These are phyloP conservation scores for Backusella tarrabulga DNA, from an alignment of 192 early-diverging fungal species.

Conservation along the genomic window DNA sequence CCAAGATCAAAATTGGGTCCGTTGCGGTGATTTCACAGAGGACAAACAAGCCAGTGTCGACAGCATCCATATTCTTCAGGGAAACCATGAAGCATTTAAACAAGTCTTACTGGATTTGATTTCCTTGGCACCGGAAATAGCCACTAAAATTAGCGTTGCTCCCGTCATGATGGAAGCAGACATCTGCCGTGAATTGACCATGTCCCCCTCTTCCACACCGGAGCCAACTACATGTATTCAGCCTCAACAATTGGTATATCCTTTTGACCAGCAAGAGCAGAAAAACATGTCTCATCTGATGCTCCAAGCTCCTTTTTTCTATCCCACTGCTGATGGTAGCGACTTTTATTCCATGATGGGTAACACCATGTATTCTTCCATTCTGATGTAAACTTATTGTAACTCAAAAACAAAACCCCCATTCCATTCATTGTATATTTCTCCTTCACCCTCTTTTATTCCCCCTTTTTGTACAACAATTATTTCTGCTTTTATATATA, in stretches of 20 bases:
- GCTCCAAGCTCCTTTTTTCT: conserved; percentile 27
- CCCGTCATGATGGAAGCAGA: conserved; percentile 14
- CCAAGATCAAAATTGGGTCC: conserved; percentile 46
- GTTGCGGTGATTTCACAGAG: conserved; percentile 62
- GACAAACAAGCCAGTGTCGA: conserved; percentile 53
- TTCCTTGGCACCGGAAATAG: conserved; percentile 14
- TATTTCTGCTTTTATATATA: not conserved
- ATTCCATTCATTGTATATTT: conserved; percentile 7
- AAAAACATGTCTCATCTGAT: conserved; percentile 11
- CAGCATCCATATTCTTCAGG: conserved; percentile 47
- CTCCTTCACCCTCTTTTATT: not conserved
- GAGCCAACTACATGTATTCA: conserved; percentile 7
- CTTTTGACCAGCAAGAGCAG: not conserved
- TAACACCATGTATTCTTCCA: not conserved
- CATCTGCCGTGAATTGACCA: conserved; percentile 24
- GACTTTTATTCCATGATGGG: conserved; percentile 7
- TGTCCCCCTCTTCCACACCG: conserved; percentile 35
- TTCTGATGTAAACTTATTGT: not conserved
- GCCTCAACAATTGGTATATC: not conserved
- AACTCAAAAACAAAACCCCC: not conserved
- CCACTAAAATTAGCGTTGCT: conserved; percentile 21
- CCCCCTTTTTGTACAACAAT: not conserved
- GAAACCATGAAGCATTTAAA: conserved; percentile 28
- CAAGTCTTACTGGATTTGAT: conserved; percentile 20
- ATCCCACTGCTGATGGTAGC: not conserved